These are phyloP conservation scores for Mortierella sp. DNA, from an alignment of 371 early-diverging fungal species.

Conservation along the genomic window DNA sequence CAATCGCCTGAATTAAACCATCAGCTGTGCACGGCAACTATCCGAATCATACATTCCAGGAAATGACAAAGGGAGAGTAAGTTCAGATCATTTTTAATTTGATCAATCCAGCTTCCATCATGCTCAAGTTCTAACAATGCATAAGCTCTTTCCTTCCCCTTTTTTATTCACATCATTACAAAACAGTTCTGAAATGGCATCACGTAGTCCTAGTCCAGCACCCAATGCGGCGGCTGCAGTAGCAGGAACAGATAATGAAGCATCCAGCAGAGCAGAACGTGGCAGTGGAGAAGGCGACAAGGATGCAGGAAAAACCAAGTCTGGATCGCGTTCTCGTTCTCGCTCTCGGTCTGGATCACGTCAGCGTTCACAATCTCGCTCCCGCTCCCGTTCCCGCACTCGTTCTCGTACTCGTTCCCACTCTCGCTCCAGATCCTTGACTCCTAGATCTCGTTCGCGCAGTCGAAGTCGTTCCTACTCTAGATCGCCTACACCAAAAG, in stretches of 20 bases:
- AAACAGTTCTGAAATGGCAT: conserved; percentile 38
- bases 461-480: conserved; percentile 49
- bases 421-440: conserved; percentile 26
- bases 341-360: conserved; percentile 30
- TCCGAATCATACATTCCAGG: too few species aligned
- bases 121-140: too few species aligned
- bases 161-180: neutral
- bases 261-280: neutral
- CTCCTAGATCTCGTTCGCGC: conserved; percentile 30
- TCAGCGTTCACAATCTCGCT: conserved; percentile 24
- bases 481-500: conserved; percentile 31
- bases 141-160: too few species aligned
- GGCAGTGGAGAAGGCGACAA: conserved; percentile 2
- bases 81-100: too few species aligned
- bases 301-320: conserved; percentile 5
- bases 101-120: too few species aligned
- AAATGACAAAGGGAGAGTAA: too few species aligned
- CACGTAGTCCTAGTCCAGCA: conserved; percentile 44
- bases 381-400: conserved; percentile 40
- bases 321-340: conserved; percentile 36
- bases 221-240: conserved; percentile 5
- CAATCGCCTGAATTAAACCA: too few species aligned
- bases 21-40: too few species aligned
- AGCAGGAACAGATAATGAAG: neutral
- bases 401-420: conserved; percentile 39